These are phyloP conservation scores for Casuarina glauca DNA, from an alignment of 306 rosid species.

Conservation along the genomic window DNA sequence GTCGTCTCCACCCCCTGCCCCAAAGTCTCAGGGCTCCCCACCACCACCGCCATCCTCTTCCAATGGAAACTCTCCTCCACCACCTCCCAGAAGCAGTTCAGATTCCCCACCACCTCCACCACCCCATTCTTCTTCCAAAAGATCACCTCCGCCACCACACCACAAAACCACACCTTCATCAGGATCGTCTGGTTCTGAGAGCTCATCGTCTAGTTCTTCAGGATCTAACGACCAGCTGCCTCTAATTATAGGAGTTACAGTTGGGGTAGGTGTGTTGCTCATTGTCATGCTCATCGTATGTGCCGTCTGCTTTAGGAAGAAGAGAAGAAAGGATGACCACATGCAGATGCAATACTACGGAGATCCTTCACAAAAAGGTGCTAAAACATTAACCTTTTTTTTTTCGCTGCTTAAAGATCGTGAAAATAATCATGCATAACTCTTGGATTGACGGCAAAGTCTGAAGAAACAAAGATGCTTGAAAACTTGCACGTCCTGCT, in stretches of 20 bases:
- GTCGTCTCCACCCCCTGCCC: background rate
- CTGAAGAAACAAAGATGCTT: no score
- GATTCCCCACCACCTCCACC: slow-evolving; percentile 27
- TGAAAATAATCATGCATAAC: background rate
- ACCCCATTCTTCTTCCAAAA: slow-evolving; percentile 12
- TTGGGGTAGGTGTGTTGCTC: slow-evolving; percentile 44
- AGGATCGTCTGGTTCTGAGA: background rate
- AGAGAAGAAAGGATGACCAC: slow-evolving; percentile 40
- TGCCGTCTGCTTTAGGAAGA: slow-evolving; percentile 45
- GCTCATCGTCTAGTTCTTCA: background rate
- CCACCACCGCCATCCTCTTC: background rate
- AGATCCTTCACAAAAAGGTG: slow-evolving; percentile 57
- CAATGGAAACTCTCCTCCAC: background rate
- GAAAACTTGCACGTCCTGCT: no score
- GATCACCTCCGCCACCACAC: slow-evolving; percentile 22
- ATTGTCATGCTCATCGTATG: slow-evolving; percentile 37
- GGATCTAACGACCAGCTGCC: slow-evolving; percentile 1
- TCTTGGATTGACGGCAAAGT: no score
- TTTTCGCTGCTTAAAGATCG: background rate
- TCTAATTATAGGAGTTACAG: slow-evolving; percentile 39
- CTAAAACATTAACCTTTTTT: slow-evolving; percentile 1
- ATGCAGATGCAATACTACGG: slow-evolving; percentile 50
- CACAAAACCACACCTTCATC: slow-evolving; percentile 12
- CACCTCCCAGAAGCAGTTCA: slow-evolving; percentile 1
- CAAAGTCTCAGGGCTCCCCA: slow-evolving; percentile 13